Percentiles rank a stretch among this genome's conserved stretches.
Conservation (phyloP, 1,139 yeast genomes). For the Neolecta irregularis region DNA sequence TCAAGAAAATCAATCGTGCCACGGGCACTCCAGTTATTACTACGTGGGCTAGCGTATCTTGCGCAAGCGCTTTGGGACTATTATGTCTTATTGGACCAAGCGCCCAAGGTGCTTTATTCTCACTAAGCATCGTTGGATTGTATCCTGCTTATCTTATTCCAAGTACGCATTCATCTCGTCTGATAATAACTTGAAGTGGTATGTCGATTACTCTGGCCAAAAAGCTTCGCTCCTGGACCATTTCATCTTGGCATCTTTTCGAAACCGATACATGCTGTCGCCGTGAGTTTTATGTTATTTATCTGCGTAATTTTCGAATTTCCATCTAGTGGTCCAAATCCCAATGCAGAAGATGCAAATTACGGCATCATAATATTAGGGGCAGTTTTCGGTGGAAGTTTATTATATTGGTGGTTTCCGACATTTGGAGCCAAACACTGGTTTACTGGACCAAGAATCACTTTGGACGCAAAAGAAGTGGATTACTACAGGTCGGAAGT, state of each 20-base stretch:
- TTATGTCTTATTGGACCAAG: constrained; percentile 41
- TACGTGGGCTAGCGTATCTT: constrained; percentile 12
- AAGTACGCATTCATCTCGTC: no score
- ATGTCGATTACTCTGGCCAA: constrained; percentile 27
- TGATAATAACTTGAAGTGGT: no score
- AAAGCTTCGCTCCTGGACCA: constrained; percentile 45
- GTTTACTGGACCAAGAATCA: constrained; percentile 45
- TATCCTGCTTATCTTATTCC: constrained; percentile 48
- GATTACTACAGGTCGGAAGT: no score
- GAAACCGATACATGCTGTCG: constrained; percentile 26
- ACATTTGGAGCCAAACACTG: constrained; percentile 31
- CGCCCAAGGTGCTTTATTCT: constrained; percentile 49
- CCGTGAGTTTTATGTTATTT: constrained; percentile 28
- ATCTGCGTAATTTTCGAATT: constrained; percentile 29
- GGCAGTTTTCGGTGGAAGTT: constrained; percentile 2
- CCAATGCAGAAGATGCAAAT: constrained; percentile 32
- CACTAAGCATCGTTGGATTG: constrained; percentile 45
- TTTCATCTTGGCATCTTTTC: constrained; percentile 40
- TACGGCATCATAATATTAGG: constrained; percentile 39
- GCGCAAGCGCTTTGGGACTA: no score
- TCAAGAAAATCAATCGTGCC: constrained; percentile 9
- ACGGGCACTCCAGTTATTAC: constrained; percentile 12
- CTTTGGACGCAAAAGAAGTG: no score
- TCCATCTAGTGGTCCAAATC: constrained; percentile 15
- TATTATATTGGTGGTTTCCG: constrained; percentile 9